Conservation (phyloP, 139 green algal species). For the Chlorella sorokiniana region DNA sequence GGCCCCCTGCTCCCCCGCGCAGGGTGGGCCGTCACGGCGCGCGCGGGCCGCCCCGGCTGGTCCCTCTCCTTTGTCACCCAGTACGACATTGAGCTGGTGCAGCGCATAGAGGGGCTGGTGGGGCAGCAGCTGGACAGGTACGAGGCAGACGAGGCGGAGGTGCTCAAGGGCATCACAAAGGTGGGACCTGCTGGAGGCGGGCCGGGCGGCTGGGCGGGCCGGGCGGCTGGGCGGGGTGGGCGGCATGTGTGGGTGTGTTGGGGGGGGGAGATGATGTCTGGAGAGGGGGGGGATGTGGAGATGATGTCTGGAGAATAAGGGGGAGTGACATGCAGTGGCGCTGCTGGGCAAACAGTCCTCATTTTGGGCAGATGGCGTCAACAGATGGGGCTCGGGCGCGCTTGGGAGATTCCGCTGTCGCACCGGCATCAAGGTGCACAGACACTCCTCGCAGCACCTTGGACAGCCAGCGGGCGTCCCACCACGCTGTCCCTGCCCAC, state of each 20-base stretch:
- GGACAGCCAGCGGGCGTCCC: neutral
- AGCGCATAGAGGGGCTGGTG: constrained; percentile 58
- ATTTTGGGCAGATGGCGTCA: too few relatives aligned
- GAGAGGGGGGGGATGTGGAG: too few relatives aligned
- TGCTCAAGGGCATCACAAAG: constrained; percentile 83
- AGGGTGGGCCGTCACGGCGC: constrained; percentile 88
- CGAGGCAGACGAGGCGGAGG: constrained; percentile 68
- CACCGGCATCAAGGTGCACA: neutral
- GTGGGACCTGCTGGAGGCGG: constrained; percentile 7
- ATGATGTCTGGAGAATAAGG: too few relatives aligned
- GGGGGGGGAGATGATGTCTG: too few relatives aligned
- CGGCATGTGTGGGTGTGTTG: too few relatives aligned
- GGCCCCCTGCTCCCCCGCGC: constrained; percentile 9
- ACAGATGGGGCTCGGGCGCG: too few relatives aligned
- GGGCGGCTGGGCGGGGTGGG: neutral
- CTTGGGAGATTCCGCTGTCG: too few relatives aligned
- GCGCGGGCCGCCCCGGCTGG: constrained; percentile 81
- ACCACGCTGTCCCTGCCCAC: neutral
- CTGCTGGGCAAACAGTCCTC: too few relatives aligned
- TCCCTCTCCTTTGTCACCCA: constrained; percentile 87
- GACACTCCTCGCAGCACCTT: neutral
- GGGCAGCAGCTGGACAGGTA: constrained; percentile 66
- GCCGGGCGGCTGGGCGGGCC: neutral
- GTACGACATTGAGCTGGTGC: constrained; percentile 85
- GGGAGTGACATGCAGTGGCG: too few relatives aligned